Evolutionary conservation across 148 eudicot genomes (phyloP).

Genomic region (Camellia lanceoleosa): DNA sequence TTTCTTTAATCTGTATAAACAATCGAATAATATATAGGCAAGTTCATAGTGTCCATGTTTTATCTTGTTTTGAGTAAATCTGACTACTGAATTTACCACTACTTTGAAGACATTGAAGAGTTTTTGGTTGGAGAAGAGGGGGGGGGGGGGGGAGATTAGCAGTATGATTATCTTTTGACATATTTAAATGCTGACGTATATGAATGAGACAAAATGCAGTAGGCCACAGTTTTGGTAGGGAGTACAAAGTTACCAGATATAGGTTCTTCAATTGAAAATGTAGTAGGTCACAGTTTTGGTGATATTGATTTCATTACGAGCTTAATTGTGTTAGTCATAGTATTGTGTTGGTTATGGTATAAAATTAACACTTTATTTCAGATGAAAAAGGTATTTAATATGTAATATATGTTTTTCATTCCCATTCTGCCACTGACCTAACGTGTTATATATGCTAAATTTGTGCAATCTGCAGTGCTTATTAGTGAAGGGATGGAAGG

Average conservation of each 20-base stretch:
- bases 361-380: neutral
- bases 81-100: no score
- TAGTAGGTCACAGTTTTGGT: neutral
- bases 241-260: neutral
- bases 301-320: neutral
- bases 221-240: no score
- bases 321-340: neutral
- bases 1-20: no score
- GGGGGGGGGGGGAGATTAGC: neutral
- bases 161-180: neutral
- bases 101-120: no score
- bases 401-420: neutral
- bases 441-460: neutral
- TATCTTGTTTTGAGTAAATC: no score
- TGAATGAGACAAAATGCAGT: neutral
- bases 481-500: conserved; percentile 98
- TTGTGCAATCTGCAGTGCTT: conserved; percentile 61
- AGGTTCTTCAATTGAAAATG: neutral
- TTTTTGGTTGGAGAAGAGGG: no score
- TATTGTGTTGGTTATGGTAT: neutral
- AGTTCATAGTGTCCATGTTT: no score
- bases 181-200: neutral
- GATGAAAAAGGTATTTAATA: neutral
- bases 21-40: no score
- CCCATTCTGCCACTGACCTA: neutral